Evolutionary conservation across 495 filamentous ascomycete genomes (phyloP), one percentile per base, ranked within the genome.

Genomic region (Aspergillus kassunensis): DNA sequence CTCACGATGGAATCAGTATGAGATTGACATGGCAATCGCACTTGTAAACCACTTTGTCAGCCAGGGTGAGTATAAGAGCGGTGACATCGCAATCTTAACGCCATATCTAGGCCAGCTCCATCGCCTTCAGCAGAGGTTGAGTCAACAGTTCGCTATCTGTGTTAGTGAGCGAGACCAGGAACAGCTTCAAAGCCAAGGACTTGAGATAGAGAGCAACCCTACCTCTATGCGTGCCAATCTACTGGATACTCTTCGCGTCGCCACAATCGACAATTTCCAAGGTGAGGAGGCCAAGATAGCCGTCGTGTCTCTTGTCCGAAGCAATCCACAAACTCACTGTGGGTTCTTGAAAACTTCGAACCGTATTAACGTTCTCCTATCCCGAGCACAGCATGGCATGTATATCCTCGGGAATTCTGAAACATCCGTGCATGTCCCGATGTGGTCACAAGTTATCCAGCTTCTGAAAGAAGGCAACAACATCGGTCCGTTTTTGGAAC

Each of bases 261-360:
- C 90, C 16, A 92, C 85, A 0, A 82, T 95, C 13, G 89, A 92
- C 62, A 91, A 90, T 58, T 91, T 91, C 49, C 88, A 91, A 58
- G 87, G 87, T 7, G 88, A 93, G 61, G 87, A 93, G 58, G 87
- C 87, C 12, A 87, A 89, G 46, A 75, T 92, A 1, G 76, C 93
- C 8, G 72, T 93, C 13, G 75, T 95, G 11, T 91, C 88, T 0
- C 69, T 93, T 0, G 89, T 92, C 12, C 76, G 89, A 40, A 87
- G 85, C 66, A 93, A 92, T 55, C 49, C 62, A 2, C 59, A 79
- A 21, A 75, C 72, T 35, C 75, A 74, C 15, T 81, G 79, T 37
- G 89, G 89, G 1, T 95, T 95, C 53, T 67, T 93, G 10, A 80
- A 78, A 34, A 89, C 85, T 4, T 69, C 76, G 0, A 92, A 93